phyloP scores from a whole-genome alignment of 768 basidiomycete genomes.

The Russula earlei region DNA sequence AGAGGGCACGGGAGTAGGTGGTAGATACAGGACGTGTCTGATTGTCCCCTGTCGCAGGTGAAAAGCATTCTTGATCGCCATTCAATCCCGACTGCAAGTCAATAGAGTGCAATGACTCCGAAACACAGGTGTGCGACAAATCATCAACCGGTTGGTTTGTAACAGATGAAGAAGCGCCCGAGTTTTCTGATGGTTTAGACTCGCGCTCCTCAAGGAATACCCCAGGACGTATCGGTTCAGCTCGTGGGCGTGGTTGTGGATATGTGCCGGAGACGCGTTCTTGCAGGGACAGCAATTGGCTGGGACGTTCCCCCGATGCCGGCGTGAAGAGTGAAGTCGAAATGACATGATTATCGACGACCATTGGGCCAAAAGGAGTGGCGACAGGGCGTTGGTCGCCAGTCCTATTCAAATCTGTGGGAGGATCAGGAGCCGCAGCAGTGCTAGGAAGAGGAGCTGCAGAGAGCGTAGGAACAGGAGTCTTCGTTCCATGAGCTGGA shows the following conservation, averaged over 20 bases:
- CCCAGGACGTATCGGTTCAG: background rate
- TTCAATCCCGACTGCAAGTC: background rate
- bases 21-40: constrained; percentile 2
- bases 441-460: background rate
- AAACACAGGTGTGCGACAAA: background rate
- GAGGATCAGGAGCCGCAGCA: background rate
- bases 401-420: background rate
- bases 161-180: constrained; percentile 1
- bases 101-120: background rate
- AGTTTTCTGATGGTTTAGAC: constrained; percentile 19
- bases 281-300: constrained; percentile 15
- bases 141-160: constrained; percentile 9
- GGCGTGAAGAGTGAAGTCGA: constrained; percentile 12
- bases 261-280: constrained; percentile 3
- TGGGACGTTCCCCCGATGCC: constrained; percentile 21
- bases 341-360: background rate
- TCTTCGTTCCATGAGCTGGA: background rate
- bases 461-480: background rate
- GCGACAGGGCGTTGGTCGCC: background rate
- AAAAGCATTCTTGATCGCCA: constrained; percentile 1
- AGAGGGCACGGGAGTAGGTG: constrained; percentile 2
- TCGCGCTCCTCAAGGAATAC: constrained; percentile 23
- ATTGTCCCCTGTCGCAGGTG: background rate
- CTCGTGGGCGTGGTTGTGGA: constrained; percentile 1
- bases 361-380: background rate